Percentiles rank a stretch among this genome's conserved stretches.
Evolutionary conservation across 495 filamentous ascomycete species (phyloP).

Genomic region (Aspergillus leporis): DNA sequence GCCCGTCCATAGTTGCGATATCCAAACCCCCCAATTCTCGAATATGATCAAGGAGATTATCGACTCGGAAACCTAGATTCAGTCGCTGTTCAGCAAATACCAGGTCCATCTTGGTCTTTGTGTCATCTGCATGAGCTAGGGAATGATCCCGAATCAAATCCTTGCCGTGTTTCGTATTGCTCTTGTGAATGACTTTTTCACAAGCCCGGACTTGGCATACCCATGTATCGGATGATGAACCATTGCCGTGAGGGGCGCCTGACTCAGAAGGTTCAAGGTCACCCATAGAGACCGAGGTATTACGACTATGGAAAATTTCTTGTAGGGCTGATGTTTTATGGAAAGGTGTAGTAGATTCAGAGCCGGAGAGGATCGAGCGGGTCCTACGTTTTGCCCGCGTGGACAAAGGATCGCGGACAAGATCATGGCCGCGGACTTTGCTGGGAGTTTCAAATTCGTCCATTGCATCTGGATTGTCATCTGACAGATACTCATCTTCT

Average conservation of each 20-base stretch:
- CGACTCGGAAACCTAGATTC: slow-evolving; percentile 39
- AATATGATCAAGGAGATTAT: slow-evolving; percentile 38
- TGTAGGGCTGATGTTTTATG: slow-evolving; percentile 36
- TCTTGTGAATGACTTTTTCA: slow-evolving; percentile 58
- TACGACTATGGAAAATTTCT: slow-evolving; percentile 31
- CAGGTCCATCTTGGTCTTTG: slow-evolving; percentile 59
- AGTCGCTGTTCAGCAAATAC: slow-evolving; percentile 50
- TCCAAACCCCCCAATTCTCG: slow-evolving; percentile 26
- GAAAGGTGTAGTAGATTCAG: slow-evolving; percentile 30
- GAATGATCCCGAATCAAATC: slow-evolving; percentile 65
- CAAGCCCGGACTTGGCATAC: slow-evolving; percentile 70
- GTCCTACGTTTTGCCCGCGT: slow-evolving; percentile 34
- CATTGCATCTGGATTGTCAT: slow-evolving; percentile 39
- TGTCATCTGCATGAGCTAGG: slow-evolving; percentile 61
- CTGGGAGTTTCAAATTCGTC: slow-evolving; percentile 48
- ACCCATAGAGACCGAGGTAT: slow-evolving; percentile 24
- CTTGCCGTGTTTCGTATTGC: slow-evolving; percentile 56
- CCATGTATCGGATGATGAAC: slow-evolving; percentile 66
- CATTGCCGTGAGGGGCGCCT: slow-evolving; percentile 29
- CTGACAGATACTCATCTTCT: slow-evolving; percentile 32
- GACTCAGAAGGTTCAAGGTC: slow-evolving; percentile 38
- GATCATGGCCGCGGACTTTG: slow-evolving; percentile 42
- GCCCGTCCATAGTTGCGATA: slow-evolving; percentile 10
- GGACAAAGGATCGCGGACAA: slow-evolving; percentile 46
- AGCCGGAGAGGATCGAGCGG: slow-evolving; percentile 37